Percentiles rank a stretch among this genome's conserved stretches.
Evolutionary conservation across 129 eudicot genomes (phyloP).

Genomic region (carrot (Daucus carota)): DH1_v3.0 NC_030387.2:30378001-30378500

Average conservation of each 20-base stretch:
- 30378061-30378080: slow-evolving; percentile 13
- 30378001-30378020: slow-evolving; percentile 11
- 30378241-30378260: slow-evolving; percentile 1
- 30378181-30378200: no score
- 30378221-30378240: not conserved
- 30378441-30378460: not conserved
- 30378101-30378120: slow-evolving; percentile 10
- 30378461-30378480: not conserved
- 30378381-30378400: not conserved
- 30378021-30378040: slow-evolving; percentile 10
- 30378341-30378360: not conserved
- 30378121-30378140: slow-evolving; percentile 7
- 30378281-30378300: not conserved
- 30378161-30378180: slow-evolving; percentile 11
- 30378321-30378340: not conserved
- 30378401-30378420: not conserved
- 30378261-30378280: not conserved
- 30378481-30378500: not conserved
- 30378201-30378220: not conserved
- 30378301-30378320: not conserved
- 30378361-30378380: not conserved
- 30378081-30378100: slow-evolving; percentile 12
- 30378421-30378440: not conserved
- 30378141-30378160: slow-evolving; percentile 5
- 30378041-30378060: slow-evolving; percentile 20